phyloP scores from a whole-genome alignment of 768 basidiomycete species.

The Filobasidium wieringae region DNA sequence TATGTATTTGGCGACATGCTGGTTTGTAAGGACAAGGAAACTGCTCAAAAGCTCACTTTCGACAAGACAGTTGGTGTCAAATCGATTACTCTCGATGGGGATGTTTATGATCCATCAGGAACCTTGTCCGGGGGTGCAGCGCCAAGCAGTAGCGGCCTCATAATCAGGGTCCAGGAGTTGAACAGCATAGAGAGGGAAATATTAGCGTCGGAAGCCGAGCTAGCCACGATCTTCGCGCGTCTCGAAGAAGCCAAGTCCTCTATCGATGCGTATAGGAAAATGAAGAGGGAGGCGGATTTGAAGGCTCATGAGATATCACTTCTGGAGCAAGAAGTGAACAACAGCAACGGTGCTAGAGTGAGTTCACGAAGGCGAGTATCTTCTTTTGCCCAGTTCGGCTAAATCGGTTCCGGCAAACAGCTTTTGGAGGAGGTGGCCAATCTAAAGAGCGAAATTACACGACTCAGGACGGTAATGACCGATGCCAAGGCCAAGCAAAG shows the following conservation, averaged over 20 bases:
- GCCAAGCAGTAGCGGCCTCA: constrained; percentile 55
- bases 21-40: constrained; percentile 74
- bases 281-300: constrained; percentile 63
- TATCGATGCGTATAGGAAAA: constrained; percentile 42
- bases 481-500: constrained; percentile 64
- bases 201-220: constrained; percentile 43
- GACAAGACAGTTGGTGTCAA: constrained; percentile 55
- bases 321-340: constrained; percentile 69
- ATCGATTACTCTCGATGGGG: constrained; percentile 86
- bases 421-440: constrained; percentile 67
- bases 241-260: constrained; percentile 44
- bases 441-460: constrained; percentile 52
- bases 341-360: constrained; percentile 81
- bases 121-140: constrained; percentile 85
- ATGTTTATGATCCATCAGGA: constrained; percentile 91
- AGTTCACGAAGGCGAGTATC: constrained; percentile 31
- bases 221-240: constrained; percentile 49
- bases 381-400: not conserved
- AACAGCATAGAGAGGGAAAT: constrained; percentile 55
- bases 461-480: constrained; percentile 31
- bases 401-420: constrained; percentile 43
- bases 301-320: constrained; percentile 76
- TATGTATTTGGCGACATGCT: constrained; percentile 89
- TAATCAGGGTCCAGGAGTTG: constrained; percentile 75
- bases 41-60: constrained; percentile 83